phyloP scores from a whole-genome alignment of 768 basidiomycete species.

The Tricholomella constricta region DNA sequence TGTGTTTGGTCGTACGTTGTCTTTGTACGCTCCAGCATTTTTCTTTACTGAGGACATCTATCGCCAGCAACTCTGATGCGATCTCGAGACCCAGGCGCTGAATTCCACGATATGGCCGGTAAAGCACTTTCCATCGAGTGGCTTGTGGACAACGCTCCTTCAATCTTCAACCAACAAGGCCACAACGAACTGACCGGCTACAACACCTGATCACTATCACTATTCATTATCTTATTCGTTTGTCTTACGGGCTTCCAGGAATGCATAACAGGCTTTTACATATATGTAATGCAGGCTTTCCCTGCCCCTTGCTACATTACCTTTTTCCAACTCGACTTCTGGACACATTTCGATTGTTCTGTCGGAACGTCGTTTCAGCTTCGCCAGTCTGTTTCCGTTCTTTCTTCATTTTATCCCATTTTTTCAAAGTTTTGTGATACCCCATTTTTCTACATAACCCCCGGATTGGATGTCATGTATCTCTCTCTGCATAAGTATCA shows the following conservation, averaged over 20 bases:
- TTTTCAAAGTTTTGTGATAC: constrained; percentile 8
- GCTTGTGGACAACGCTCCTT: constrained; percentile 86
- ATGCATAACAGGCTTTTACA: constrained; percentile 12
- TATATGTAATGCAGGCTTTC: constrained; percentile 7
- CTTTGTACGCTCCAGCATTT: neutral
- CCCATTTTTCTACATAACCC: constrained; percentile 13
- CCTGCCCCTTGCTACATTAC: too few relatives aligned
- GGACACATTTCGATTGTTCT: neutral
- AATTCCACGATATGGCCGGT: constrained; percentile 97
- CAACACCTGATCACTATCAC: constrained; percentile 13
- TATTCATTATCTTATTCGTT: constrained; percentile 21
- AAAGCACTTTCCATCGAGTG: constrained; percentile 93
- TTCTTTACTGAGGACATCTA: constrained; percentile 10
- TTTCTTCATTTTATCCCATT: constrained; percentile 4
- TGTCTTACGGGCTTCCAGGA: constrained; percentile 8
- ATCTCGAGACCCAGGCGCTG: constrained; percentile 80
- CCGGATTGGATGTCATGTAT: constrained; percentile 20
- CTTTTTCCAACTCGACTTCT: neutral
- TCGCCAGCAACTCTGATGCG: constrained; percentile 87
- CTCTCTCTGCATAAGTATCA: constrained; percentile 16
- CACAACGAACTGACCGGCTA: constrained; percentile 9
- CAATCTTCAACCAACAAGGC: constrained; percentile 42
- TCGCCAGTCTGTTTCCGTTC: constrained; percentile 1
- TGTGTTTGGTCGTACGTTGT: constrained; percentile 92
- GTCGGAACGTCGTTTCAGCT: neutral